Evolutionary conservation across 129 eudicot genomes (phyloP).

Genomic region (Erigeron canadensis): DNA sequence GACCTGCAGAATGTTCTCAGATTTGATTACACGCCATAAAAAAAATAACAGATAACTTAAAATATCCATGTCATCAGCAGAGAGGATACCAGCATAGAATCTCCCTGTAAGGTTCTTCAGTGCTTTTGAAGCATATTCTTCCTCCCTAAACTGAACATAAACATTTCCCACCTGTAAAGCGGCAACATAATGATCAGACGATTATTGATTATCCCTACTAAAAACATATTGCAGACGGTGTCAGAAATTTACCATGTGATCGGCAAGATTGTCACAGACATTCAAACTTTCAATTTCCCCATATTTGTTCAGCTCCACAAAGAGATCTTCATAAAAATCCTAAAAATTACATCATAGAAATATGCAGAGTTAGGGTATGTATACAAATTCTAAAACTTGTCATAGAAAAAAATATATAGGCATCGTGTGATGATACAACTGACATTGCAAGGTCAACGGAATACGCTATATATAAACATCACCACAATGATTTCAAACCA

Average conservation of each 20-base stretch:
- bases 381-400: not conserved
- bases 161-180: slow-evolving; percentile 15
- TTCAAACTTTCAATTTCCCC: slow-evolving; percentile 93
- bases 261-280: slow-evolving; percentile 89
- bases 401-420: not conserved
- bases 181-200: not conserved
- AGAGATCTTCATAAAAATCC: slow-evolving; percentile 91
- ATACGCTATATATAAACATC: not conserved
- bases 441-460: not conserved
- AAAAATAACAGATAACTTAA: not conserved
- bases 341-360: slow-evolving; percentile 10
- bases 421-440: too few relatives aligned
- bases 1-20: slow-evolving; percentile 10
- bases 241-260: slow-evolving; percentile 36
- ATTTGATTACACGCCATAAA: not conserved
- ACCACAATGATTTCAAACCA: not conserved
- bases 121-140: slow-evolving; percentile 16
- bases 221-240: not conserved
- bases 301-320: slow-evolving; percentile 87
- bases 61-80: not conserved
- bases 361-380: too few relatives aligned
- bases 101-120: slow-evolving; percentile 15
- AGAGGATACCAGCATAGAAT: slow-evolving; percentile 6
- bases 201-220: not conserved
- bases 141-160: slow-evolving; percentile 25